phyloP scores from a whole-genome alignment of 2,329 filamentous ascomycete genomes.

The Fusarium mundagurra region DNA sequence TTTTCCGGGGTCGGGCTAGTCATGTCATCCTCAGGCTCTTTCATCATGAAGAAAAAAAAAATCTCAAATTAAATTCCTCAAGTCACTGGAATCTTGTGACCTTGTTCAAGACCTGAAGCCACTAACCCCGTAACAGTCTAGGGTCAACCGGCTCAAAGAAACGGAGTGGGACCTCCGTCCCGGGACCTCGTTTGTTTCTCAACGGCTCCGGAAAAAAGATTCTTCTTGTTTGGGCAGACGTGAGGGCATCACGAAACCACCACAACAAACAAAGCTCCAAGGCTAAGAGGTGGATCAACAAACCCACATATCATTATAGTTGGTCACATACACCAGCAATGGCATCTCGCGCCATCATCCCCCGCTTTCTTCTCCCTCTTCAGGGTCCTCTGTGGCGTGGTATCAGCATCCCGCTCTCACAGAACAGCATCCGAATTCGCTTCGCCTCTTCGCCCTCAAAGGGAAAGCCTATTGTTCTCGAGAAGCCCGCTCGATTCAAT shows the following conservation, averaged over 20 bases:
- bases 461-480: slow-evolving; percentile 75
- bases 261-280: slow-evolving; percentile 20
- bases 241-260: slow-evolving; percentile 35
- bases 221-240: slow-evolving; percentile 24
- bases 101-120: background rate
- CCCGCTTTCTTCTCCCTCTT: slow-evolving; percentile 74
- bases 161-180: slow-evolving; percentile 31
- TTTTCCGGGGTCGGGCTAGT: slow-evolving; percentile 39
- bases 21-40: slow-evolving; percentile 28
- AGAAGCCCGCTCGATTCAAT: slow-evolving; percentile 88
- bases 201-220: slow-evolving; percentile 40
- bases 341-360: slow-evolving; percentile 65
- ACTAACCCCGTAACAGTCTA: slow-evolving; percentile 14
- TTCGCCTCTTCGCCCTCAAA: slow-evolving; percentile 45
- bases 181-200: slow-evolving; percentile 17
- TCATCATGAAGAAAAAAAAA: background rate
- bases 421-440: slow-evolving; percentile 48
- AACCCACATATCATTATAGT: background rate
- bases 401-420: slow-evolving; percentile 48
- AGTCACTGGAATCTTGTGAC: background rate
- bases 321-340: slow-evolving; percentile 40
- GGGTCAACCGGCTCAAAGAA: background rate
- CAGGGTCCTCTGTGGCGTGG: slow-evolving; percentile 66
- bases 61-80: slow-evolving; percentile 6
- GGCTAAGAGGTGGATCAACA: slow-evolving; percentile 4